Evolutionary conservation across 257 asterid genomes (phyloP), one percentile per base, ranked within the genome.

Genomic region (Solanum corneliomulleri): DNA sequence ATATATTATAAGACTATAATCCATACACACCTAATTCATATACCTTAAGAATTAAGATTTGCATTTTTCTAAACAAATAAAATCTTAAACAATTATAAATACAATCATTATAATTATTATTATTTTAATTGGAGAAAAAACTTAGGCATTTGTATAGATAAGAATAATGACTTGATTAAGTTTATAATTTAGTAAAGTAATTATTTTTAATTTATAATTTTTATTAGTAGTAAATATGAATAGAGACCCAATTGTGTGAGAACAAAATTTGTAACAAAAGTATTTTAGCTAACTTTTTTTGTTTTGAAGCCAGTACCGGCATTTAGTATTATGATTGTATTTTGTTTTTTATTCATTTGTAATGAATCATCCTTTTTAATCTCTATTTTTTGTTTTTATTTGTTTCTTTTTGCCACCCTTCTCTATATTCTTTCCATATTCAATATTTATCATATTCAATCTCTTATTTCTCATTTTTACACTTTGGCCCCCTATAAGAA

Each of bases 291-390:
- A 62, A 86, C 86, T 88, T 89, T 74, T 74, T 88, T 84, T 89
- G 91, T 89, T 90, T 49, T 86, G 90, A 93, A 93, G 93, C 90
- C 80, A 47, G 91, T 90, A 91, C 92, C 95, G 91, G 92, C 92
- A 90, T 89, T 90, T 88, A 85, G 89, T 90, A 92, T 89, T 89
- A 92, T 93, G 91, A 92, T 85, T 85, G 60, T 64, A 41, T 68
- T 85, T 85, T 85, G 78, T 33, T 85, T 20, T 33, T 49, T 13
- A 21, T 35, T 29, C 60, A 29, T 49, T 71, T 9, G 25, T 13
- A 69, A 11, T 5, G 33, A 58, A 70, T 31, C 21, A 71, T 78
- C 90, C 77, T 88, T 88, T 72, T 62, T 72, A 88, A n/a, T 35
- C 7, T 39, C 20, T 49, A 49, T 49, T 81, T 71, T 9, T 27